Percentiles rank a stretch among this genome's conserved stretches.
These are phyloP conservation scores for Coemansia sp. DNA, from an alignment of 192 early-diverging fungal species.

Conservation along the genomic window DNA sequence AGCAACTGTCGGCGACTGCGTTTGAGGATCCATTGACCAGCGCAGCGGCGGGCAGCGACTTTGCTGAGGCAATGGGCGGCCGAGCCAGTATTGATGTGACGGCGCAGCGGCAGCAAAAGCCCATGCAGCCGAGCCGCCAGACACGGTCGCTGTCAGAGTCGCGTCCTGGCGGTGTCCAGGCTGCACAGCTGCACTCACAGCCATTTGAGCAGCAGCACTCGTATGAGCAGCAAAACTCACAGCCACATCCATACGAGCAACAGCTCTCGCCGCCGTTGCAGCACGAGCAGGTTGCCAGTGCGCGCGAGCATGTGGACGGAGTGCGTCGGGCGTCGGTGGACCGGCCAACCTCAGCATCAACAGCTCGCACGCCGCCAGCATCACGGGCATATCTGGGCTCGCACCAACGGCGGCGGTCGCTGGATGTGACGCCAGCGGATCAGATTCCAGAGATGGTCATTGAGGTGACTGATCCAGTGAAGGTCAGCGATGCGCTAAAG, in stretches of 20 bases:
- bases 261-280: conserved; percentile 50
- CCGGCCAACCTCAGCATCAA: conserved; percentile 9
- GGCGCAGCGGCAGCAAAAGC: conserved; percentile 3
- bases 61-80: neutral
- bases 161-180: neutral
- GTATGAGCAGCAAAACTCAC: conserved; percentile 8
- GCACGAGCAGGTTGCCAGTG: conserved; percentile 33
- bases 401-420: conserved; percentile 45
- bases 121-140: conserved; percentile 25
- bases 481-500: conserved; percentile 85
- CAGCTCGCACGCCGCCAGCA: conserved; percentile 2
- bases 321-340: conserved; percentile 15
- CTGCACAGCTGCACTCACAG: conserved; percentile 19
- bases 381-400: conserved; percentile 34
- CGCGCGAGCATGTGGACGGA: conserved; percentile 40
- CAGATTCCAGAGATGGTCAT: conserved; percentile 63
- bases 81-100: conserved; percentile 37
- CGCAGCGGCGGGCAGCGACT: conserved; percentile 25
- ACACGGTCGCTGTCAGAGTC: conserved; percentile 48
- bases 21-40: conserved; percentile 50
- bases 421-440: conserved; percentile 40
- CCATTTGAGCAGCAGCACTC: conserved; percentile 53
- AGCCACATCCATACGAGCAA: conserved; percentile 51
- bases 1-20: conserved; percentile 39
- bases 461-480: conserved; percentile 81